phyloP scores from a whole-genome alignment of 176 grass and related monocot species.

The Paspalum notatum region DNA sequence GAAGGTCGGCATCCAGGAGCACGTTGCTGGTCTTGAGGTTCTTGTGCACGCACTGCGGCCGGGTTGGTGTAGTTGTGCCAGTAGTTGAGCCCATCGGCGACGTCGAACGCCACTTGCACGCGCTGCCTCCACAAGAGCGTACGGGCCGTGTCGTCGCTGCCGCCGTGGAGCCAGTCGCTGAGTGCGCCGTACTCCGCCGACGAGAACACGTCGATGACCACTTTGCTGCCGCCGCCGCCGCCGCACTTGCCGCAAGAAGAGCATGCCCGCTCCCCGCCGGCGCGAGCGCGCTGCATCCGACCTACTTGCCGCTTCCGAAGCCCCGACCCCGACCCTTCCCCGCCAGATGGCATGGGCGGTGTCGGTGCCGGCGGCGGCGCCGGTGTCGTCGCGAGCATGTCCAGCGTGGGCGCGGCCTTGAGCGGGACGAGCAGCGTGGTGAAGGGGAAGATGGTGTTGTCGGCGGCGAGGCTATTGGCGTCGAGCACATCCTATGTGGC shows the following conservation, averaged over 20 bases:
- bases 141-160: background rate
- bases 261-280: constrained; percentile 17
- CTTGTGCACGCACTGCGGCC: constrained; percentile 81
- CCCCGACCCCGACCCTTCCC: too few species aligned
- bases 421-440: constrained; percentile 82
- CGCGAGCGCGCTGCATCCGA: constrained; percentile 46
- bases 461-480: constrained; percentile 52
- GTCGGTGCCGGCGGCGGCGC: constrained; percentile 44
- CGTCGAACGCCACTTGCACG: constrained; percentile 66
- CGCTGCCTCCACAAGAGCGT: constrained; percentile 58
- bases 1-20: constrained; percentile 64
- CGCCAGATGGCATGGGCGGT: background rate
- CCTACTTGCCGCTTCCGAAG: constrained; percentile 40
- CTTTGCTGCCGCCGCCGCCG: background rate
- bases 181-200: constrained; percentile 58
- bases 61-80: constrained; percentile 77
- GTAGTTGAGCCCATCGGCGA: constrained; percentile 73
- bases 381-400: constrained; percentile 47
- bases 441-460: constrained; percentile 61
- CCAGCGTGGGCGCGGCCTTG: constrained; percentile 53
- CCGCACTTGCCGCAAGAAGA: constrained; percentile 22
- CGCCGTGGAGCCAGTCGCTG: constrained; percentile 64
- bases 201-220: constrained; percentile 4
- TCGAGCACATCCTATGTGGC: constrained; percentile 32
- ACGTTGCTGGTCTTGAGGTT: constrained; percentile 79